Evolutionary conservation across 768 basidiomycete genomes (phyloP), one percentile per base, ranked within the genome.

Genomic region (Thelephora ganbajun): DNA sequence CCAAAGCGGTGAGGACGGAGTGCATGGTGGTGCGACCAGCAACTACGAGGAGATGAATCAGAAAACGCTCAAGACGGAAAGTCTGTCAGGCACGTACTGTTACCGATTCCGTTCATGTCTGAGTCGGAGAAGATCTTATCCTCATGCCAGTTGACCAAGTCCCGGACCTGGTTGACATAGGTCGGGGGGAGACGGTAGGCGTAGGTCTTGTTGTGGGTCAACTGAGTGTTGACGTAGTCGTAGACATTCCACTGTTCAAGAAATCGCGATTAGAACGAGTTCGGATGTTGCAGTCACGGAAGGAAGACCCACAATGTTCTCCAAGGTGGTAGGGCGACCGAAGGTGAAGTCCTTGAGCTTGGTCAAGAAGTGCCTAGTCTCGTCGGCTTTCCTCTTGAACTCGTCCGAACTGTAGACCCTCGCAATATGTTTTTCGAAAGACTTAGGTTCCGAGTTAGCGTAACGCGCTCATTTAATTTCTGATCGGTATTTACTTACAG

Each of bases 151-250:
- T 92, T 69, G 14, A 86, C 89, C 51, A 80, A 73, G 51, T 69
- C 71, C 45, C 77, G 82, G 34, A 83, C 80, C 60, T 85, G 84
- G 54, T 85, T 78, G 51, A 83, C 59, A 61, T 80, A 71, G 11
- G 73, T 79, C n/a, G 83, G 83, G n/a, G 84, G 83, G 36, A 90
- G 78, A 54, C 80, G 77, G 64, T 79, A 72, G 2, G 81, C 80
- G 53, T 80, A 91, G 23, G 82, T 82, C 66, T 76, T 77, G 73
- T 92, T 90, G 72, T 93, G 83, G 44, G 69, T 72, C 53, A 83
- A 69, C 59, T 88, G 70, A 14, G 83, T 74, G 67, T 78, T 79
- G 59, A 91, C 68, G 63, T 73, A 90, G 65, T 89, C 85, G 63
- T 70, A 83, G 56, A 89, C 69, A 83, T 85, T 13, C 6, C 16